These are phyloP conservation scores for Aschersonia sp. DNA, from an alignment of 2,329 filamentous ascomycete species.

Conservation along the genomic window DNA sequence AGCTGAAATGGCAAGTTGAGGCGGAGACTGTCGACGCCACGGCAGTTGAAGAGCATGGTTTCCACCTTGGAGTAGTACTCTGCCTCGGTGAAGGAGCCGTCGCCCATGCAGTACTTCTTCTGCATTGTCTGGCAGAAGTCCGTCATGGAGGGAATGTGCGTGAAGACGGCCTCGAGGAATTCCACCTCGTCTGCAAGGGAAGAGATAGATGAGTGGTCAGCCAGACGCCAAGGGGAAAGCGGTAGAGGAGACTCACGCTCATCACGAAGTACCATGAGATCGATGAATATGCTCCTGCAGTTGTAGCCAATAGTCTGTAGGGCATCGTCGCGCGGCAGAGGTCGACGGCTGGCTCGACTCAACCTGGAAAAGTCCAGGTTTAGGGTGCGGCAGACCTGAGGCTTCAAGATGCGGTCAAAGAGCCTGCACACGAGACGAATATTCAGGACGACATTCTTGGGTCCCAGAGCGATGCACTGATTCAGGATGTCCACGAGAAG, in stretches of 20 bases:
- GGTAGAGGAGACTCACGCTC: slow-evolving; percentile 22
- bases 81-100: slow-evolving; percentile 31
- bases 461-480: slow-evolving; percentile 22
- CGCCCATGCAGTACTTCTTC: slow-evolving; percentile 31
- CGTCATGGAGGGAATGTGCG: slow-evolving; percentile 28
- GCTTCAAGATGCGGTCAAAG: slow-evolving; percentile 32
- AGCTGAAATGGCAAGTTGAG: slow-evolving; percentile 37
- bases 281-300: slow-evolving; percentile 34
- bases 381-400: slow-evolving; percentile 29
- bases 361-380: slow-evolving; percentile 36
- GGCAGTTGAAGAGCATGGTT: slow-evolving; percentile 27
- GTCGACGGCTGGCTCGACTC: slow-evolving; percentile 17
- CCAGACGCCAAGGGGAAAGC: neutral
- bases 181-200: slow-evolving; percentile 29
- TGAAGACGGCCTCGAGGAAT: slow-evolving; percentile 30
- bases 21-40: slow-evolving; percentile 29
- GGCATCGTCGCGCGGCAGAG: slow-evolving; percentile 21
- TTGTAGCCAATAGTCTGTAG: slow-evolving; percentile 30
- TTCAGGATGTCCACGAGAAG: slow-evolving; percentile 30
- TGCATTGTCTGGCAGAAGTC: slow-evolving; percentile 28
- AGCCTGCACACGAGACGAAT: slow-evolving; percentile 33
- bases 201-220: slow-evolving; percentile 4
- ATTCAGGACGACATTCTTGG: slow-evolving; percentile 29
- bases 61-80: slow-evolving; percentile 29
- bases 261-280: slow-evolving; percentile 38